Evolutionary conservation across 1,139 yeast genomes (phyloP).

Genomic region (Suhomyces yuchorum): DNA sequence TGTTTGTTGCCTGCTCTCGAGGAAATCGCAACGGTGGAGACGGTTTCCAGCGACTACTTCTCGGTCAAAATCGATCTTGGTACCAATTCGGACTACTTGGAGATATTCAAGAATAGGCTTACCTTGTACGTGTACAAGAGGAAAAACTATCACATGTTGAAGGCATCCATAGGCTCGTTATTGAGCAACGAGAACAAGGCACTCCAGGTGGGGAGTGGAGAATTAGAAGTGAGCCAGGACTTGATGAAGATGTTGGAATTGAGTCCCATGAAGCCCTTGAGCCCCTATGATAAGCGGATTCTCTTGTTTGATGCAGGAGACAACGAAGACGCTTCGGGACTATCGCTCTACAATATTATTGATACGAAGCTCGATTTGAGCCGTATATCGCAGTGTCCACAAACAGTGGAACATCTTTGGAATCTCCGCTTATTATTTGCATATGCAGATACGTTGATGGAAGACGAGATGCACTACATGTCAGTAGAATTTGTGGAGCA

Average conservation of each 20-base stretch:
- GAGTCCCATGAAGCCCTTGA: constrained; percentile 28
- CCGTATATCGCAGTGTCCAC: constrained; percentile 47
- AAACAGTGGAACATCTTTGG: constrained; percentile 60
- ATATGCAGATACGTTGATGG: constrained; percentile 51
- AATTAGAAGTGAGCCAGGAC: constrained; percentile 29
- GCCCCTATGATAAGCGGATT: constrained; percentile 38
- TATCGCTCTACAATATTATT: constrained; percentile 48
- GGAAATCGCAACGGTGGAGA: constrained; percentile 45
- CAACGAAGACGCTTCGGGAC: constrained; percentile 20
- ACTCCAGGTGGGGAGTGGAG: constrained; percentile 35
- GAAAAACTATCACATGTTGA: constrained; percentile 43
- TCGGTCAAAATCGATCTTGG: constrained; percentile 45
- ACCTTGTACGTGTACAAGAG: constrained; percentile 55
- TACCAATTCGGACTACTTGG: constrained; percentile 38
- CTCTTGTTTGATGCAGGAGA: constrained; percentile 34
- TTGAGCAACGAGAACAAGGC: constrained; percentile 36
- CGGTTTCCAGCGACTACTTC: constrained; percentile 48
- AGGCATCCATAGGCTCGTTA: constrained; percentile 39
- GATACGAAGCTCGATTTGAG: constrained; percentile 60
- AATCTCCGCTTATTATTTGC: constrained; percentile 65
- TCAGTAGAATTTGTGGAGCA: constrained; percentile 53
- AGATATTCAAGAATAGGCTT: constrained; percentile 46
- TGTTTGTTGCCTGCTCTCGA: constrained; percentile 67
- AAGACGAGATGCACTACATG: constrained; percentile 41
- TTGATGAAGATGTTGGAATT: constrained; percentile 27